These are phyloP conservation scores for Flammula alnicola DNA, from an alignment of 1,284 basidiomycete genomes.

Conservation along the genomic window DNA sequence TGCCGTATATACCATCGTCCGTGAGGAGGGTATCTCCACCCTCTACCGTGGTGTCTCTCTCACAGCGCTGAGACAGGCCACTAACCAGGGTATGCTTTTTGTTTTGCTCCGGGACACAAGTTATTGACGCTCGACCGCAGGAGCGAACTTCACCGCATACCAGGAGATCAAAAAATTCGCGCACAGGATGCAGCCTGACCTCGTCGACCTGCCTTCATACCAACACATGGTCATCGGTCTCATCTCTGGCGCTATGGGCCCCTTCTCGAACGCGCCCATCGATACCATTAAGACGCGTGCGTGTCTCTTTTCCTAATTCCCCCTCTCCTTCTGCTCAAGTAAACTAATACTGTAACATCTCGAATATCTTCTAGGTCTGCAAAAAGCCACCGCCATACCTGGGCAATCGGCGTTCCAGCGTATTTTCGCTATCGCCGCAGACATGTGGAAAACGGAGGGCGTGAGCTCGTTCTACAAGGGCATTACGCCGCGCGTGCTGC, in stretches of 20 bases:
- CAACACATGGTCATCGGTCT: slow-evolving; percentile 95
- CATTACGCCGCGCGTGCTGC: slow-evolving; percentile 94
- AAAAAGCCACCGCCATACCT: slow-evolving; percentile 81
- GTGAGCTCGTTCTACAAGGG: slow-evolving; percentile 93
- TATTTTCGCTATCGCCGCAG: slow-evolving; percentile 79
- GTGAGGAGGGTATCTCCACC: slow-evolving; percentile 88
- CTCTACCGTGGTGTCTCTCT: slow-evolving; percentile 94
- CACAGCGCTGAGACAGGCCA: slow-evolving; percentile 95
- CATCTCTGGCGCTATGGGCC: slow-evolving; percentile 96
- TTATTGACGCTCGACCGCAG: slow-evolving; percentile 40
- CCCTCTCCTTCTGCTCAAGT: slow-evolving; percentile 1
- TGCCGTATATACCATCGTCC: slow-evolving; percentile 93
- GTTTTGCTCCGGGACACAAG: too few relatives aligned
- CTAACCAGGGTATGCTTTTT: slow-evolving; percentile 95
- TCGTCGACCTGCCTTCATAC: slow-evolving; percentile 84
- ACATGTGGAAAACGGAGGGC: slow-evolving; percentile 96
- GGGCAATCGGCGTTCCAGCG: slow-evolving; percentile 82
- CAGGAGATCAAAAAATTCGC: slow-evolving; percentile 93
- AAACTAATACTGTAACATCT: slow-evolving; percentile 1
- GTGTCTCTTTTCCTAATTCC: slow-evolving; percentile 33
- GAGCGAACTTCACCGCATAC: slow-evolving; percentile 98
- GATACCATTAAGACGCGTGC: slow-evolving; percentile 96
- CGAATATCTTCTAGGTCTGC: slow-evolving; percentile 62
- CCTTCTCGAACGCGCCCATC: slow-evolving; percentile 96
- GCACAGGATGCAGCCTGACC: slow-evolving; percentile 76